Evolutionary conservation across 306 rosid genomes (phyloP).

Genomic region (Clitoria ternatea): DNA sequence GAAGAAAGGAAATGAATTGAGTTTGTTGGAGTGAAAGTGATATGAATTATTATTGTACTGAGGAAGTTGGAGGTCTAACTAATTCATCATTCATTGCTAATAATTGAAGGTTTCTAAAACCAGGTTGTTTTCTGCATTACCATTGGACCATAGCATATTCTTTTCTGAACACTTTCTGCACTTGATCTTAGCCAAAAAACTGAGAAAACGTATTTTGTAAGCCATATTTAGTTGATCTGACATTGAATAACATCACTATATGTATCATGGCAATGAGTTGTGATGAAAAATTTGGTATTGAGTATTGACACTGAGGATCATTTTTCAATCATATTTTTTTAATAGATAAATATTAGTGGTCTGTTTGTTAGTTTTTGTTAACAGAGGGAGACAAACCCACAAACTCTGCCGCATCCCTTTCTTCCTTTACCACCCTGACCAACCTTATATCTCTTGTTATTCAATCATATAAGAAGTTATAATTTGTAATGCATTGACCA

Average conservation of each 20-base stretch:
- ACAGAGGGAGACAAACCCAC: too few relatives aligned
- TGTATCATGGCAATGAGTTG: background rate
- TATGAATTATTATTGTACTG: background rate
- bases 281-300: background rate
- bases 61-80: conserved; percentile 17
- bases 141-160: background rate
- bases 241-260: background rate
- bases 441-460: too few relatives aligned
- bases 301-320: background rate
- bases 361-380: too few relatives aligned
- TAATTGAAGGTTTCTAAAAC: background rate
- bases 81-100: conserved; percentile 6
- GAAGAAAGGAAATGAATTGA: conserved; percentile 1
- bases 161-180: background rate
- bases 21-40: conserved; percentile 5
- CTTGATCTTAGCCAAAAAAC: background rate
- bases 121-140: background rate
- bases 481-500: conserved; percentile 1
- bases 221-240: background rate
- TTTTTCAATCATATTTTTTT: conserved; percentile 9
- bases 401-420: too few relatives aligned
- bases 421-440: too few relatives aligned
- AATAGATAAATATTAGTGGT: too few relatives aligned
- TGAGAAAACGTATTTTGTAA: background rate
- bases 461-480: background rate